Evolutionary conservation across 129 eudicot species (phyloP).

Genomic region (Glebionis coronaria): DNA sequence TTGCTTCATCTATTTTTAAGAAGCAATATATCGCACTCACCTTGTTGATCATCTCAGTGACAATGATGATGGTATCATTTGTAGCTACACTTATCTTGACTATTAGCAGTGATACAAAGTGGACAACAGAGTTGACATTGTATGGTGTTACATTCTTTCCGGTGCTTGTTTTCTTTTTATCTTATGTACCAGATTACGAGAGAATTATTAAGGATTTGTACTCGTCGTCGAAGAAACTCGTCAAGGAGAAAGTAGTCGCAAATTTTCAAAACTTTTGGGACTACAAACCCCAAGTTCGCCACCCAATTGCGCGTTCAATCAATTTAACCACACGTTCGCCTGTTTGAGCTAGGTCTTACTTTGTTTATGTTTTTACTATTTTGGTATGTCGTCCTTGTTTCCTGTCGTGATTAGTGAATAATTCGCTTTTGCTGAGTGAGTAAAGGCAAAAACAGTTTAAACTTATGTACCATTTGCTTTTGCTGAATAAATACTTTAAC

Average conservation of each 20-base stretch:
- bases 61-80: slow-evolving; percentile 51
- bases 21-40: slow-evolving; percentile 25
- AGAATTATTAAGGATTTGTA: background rate
- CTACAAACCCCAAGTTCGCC: slow-evolving; percentile 20
- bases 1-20: slow-evolving; percentile 23
- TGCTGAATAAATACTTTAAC: no score
- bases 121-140: slow-evolving; percentile 30
- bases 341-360: slow-evolving; percentile 2
- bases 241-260: background rate
- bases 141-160: slow-evolving; percentile 40
- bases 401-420: no score
- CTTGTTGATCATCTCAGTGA: slow-evolving; percentile 31
- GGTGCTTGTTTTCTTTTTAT: slow-evolving; percentile 22
- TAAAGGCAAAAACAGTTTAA: no score
- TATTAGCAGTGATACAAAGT: slow-evolving; percentile 8
- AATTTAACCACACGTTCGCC: background rate
- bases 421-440: no score
- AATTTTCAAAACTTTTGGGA: slow-evolving; percentile 4
- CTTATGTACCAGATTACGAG: slow-evolving; percentile 9
- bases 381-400: no score
- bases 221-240: background rate
- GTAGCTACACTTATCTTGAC: slow-evolving; percentile 41
- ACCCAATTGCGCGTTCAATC: background rate
- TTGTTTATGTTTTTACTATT: background rate
- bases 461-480: no score